Conservation (phyloP, 2,329 filamentous ascomycete species). For the Stenocarpella maydis region DNA sequence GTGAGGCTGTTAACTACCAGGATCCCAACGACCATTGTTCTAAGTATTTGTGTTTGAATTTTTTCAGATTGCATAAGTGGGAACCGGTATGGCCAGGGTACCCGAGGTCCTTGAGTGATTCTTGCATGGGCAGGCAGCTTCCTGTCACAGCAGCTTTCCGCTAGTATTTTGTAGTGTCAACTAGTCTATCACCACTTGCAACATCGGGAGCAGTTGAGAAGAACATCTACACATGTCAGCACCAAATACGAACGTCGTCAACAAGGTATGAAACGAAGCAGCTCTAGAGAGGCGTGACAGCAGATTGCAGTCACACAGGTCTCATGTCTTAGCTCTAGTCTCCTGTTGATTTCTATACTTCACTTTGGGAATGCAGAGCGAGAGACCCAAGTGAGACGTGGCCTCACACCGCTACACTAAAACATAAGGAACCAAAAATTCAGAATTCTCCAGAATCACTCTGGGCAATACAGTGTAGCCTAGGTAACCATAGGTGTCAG, state of each 20-base stretch:
- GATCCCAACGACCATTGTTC: not conserved
- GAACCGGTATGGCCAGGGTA: not conserved
- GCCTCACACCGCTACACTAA: not conserved
- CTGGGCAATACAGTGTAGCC: too few species aligned
- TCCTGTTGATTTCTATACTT: not conserved
- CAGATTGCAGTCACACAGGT: not conserved
- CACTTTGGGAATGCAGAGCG: not conserved
- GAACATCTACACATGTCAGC: not conserved
- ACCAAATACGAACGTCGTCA: not conserved
- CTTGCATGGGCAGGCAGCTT: not conserved
- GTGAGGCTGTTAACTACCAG: slow-evolving; percentile 9
- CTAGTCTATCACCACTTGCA: not conserved
- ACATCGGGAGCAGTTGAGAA: too few species aligned
- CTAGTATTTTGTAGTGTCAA: not conserved
- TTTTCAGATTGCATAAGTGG: too few species aligned
- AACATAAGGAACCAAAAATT: too few species aligned
- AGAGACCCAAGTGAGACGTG: not conserved
- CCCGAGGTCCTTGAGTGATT: not conserved
- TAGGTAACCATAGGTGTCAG: too few species aligned
- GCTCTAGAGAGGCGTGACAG: not conserved
- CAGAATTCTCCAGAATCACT: too few species aligned
- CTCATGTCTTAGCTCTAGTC: not conserved
- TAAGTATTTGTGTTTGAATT: not conserved
- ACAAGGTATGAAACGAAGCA: not conserved
- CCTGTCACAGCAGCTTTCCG: not conserved